Evolutionary conservation across 345 rosid genomes (phyloP).

Genomic region (Excoecaria agallocha): DNA sequence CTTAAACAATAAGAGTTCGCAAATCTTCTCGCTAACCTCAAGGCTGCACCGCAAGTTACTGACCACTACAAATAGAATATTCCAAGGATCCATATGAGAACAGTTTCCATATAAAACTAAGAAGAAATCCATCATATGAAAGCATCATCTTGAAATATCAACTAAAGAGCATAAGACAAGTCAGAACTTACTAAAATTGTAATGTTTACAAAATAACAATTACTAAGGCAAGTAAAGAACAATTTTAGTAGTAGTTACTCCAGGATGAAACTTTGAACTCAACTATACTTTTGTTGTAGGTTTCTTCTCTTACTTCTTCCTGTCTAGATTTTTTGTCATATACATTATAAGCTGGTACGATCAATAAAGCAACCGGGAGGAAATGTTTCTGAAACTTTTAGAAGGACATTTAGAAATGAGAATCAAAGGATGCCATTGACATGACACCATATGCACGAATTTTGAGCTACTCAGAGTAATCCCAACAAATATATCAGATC

Average conservation of each 20-base stretch:
- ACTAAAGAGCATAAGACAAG: neutral
- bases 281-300: neutral
- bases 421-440: neutral
- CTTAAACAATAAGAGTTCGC: neutral
- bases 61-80: neutral
- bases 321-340: neutral
- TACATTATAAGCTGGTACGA: neutral
- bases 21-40: neutral
- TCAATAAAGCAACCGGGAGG: neutral
- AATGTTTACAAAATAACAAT: neutral
- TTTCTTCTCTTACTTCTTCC: neutral
- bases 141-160: conserved; percentile 7
- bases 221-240: neutral
- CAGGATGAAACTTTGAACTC: neutral
- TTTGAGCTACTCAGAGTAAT: too few species aligned
- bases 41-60: neutral
- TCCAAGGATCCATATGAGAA: neutral
- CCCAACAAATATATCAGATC: neutral
- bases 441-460: neutral
- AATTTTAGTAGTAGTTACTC: neutral
- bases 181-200: neutral
- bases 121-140: neutral
- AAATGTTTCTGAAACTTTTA: neutral
- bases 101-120: neutral
- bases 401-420: neutral